phyloP scores from a whole-genome alignment of 108 stramenopile genomes.

The Skeletonema tropicum region DNA sequence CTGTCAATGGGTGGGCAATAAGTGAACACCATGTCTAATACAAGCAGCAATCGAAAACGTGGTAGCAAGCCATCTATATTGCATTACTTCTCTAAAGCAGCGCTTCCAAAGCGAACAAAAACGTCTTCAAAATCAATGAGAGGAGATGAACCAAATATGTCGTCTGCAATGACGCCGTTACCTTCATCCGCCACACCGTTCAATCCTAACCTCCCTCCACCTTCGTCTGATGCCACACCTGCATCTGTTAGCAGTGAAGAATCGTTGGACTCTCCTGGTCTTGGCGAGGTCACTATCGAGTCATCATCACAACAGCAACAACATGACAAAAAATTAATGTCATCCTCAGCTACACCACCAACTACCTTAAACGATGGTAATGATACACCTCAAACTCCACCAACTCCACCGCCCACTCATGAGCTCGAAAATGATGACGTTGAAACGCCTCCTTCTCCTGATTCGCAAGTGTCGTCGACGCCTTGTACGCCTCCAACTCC shows the following conservation, averaged over 20 bases:
- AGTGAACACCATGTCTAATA: background rate
- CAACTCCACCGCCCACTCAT: conserved; percentile 2
- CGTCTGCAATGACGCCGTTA: conserved; percentile 3
- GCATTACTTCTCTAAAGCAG: conserved; percentile 10
- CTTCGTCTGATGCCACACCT: background rate
- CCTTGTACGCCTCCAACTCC: conserved; percentile 26
- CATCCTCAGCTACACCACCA: background rate
- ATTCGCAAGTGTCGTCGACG: conserved; percentile 2
- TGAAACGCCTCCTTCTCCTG: conserved; percentile 25
- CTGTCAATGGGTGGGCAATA: background rate
- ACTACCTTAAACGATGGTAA: background rate
- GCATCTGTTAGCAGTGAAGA: conserved; percentile 4
- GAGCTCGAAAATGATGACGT: background rate
- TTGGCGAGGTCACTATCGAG: background rate
- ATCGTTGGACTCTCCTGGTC: background rate
- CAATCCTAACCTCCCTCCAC: background rate
- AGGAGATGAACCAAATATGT: background rate
- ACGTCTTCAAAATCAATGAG: background rate
- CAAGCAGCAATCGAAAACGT: background rate
- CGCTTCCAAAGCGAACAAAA: conserved; percentile 8
- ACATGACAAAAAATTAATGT: background rate
- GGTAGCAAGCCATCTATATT: conserved; percentile 1
- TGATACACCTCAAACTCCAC: background rate
- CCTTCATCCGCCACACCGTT: background rate
- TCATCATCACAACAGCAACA: background rate